Base-by-base conservation (phyloP, 139 green algal species). In the Haematococcus lacustris region DNA sequence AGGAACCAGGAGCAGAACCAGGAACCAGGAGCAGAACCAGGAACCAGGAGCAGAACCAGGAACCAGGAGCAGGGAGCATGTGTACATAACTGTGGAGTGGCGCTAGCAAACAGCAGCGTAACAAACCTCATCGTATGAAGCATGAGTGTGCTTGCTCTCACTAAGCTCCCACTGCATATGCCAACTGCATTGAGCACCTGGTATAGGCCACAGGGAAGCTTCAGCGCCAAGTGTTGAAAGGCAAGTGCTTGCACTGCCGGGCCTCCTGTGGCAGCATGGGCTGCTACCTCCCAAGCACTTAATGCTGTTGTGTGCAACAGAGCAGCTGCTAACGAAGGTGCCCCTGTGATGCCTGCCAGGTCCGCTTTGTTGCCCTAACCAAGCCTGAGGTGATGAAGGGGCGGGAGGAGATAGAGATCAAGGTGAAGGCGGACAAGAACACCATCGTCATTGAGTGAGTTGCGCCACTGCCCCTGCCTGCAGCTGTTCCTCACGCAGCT, bases 381-480 rank as follows among this genome's bases (percentile, higher is more conserved):
- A 74, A 93, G 71, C 62, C 79, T 43, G 68, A 78, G 34, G 76
- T 85, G 3, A 67, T 97, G 60, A 78, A 78, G 64, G 86, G 72
- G 9, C 72, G 75, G 0, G 73, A 86, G 25, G 87, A 96, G 38
- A 78, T 99, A 74, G 88, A 96, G 77, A 98, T 99, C 73, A 79
- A 87, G 39, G 91, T 99, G 79, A 87, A 83, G 47, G 82, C 85
- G 21, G 91, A 98, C 84, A 75, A 76, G 3, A 84, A 91, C 37
- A 96, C 88, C 28, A 90, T 98, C 75, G 88, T 78, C 75, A 98
- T 99, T 73, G 91, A 96, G 89, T 93, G 57, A 85, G 86, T 81
- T 51, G 1, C 35, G 25, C 40, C 5, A 30, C 23, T 39, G 32
- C 4, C 1, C 62, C 34, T 34, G 26, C 3, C 34, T 51, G 51